These are phyloP conservation scores for Geotrichum histeridarum DNA, from an alignment of 1,139 yeast species.

Conservation along the genomic window DNA sequence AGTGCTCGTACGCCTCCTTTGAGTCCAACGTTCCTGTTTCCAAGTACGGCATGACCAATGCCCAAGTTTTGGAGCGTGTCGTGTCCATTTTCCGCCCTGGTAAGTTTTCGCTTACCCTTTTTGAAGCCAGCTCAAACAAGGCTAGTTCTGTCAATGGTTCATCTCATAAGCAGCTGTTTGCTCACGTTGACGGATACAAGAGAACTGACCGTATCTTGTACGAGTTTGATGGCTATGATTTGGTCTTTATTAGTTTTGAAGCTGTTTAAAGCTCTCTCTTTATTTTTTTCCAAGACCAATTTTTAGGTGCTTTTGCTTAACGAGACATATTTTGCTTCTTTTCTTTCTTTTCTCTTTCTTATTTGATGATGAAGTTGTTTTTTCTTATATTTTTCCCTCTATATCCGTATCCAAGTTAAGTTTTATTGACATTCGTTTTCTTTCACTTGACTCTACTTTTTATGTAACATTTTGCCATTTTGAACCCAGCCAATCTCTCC, in stretches of 20 bases:
- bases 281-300: too few relatives aligned
- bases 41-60: constrained; percentile 43
- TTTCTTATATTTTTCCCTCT: background rate
- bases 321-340: background rate
- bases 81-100: constrained; percentile 67
- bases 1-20: constrained; percentile 94
- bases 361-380: background rate
- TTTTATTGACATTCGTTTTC: too few relatives aligned
- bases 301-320: background rate
- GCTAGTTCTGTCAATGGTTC: background rate
- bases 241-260: constrained; percentile 39
- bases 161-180: background rate
- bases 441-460: too few relatives aligned
- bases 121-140: constrained; percentile 35
- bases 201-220: constrained; percentile 66
- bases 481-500: too few relatives aligned
- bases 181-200: constrained; percentile 46
- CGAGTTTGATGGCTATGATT: constrained; percentile 57
- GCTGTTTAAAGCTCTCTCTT: constrained; percentile 20
- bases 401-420: background rate
- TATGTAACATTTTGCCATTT: too few relatives aligned
- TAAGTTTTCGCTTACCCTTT: constrained; percentile 68
- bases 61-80: constrained; percentile 50
- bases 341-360: background rate
- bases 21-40: constrained; percentile 73